Percentiles rank a stretch among this genome's conserved stretches.
Evolutionary conservation across 2,329 filamentous ascomycete genomes (phyloP).

Genomic region (Xylaria sp.): DNA sequence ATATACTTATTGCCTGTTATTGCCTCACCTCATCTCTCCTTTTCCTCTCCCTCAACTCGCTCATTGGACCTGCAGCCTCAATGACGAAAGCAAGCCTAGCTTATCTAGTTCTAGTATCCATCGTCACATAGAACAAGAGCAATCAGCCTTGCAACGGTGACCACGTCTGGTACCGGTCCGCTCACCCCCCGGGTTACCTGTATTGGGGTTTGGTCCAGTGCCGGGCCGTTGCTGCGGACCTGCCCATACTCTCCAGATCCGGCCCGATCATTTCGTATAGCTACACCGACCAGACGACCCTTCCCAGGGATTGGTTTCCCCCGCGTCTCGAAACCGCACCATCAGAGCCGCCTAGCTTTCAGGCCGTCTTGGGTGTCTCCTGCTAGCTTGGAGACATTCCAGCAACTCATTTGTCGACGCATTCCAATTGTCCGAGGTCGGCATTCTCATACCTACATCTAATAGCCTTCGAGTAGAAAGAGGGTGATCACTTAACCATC

Average conservation of each 20-base stretch:
- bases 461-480: conserved; percentile 10
- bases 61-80: conserved; percentile 29
- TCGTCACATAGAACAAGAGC: conserved; percentile 43
- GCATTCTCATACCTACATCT: conserved; percentile 3
- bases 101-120: conserved; percentile 52
- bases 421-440: conserved; percentile 1
- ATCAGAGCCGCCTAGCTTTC: conserved; percentile 6
- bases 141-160: conserved; percentile 20
- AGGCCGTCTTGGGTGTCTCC: background rate
- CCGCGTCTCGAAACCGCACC: conserved; percentile 6
- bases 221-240: conserved; percentile 17
- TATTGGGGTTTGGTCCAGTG: conserved; percentile 12
- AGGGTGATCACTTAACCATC: conserved; percentile 11
- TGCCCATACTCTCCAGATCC: conserved; percentile 13
- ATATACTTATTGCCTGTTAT: background rate
- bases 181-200: conserved; percentile 5
- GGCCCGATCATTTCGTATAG: conserved; percentile 7
- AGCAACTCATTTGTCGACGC: conserved; percentile 9
- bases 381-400: conserved; percentile 9
- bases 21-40: background rate
- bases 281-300: conserved; percentile 9
- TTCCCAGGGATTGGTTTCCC: conserved; percentile 2
- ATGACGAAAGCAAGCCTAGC: conserved; percentile 55
- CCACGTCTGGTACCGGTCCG: conserved; percentile 12
- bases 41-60: background rate